Percentiles rank a stretch among this genome's conserved stretches.
Conservation (phyloP, 2,329 filamentous ascomycete species). For the Penicillium sp. region DNA sequence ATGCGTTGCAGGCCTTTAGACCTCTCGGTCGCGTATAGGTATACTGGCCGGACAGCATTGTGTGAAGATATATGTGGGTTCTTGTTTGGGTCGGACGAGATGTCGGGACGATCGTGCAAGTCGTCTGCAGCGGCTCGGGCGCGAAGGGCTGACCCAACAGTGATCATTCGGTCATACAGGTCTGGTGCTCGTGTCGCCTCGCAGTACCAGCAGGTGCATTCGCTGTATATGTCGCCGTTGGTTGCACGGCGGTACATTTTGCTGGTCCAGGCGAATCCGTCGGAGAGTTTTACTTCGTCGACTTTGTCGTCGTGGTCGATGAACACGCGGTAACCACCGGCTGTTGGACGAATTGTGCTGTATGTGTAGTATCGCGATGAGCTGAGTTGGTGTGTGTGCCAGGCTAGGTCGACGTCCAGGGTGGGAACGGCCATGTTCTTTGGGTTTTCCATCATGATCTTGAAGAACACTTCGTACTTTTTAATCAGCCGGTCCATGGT, state of each 20-base stretch:
- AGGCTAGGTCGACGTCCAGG: constrained; percentile 35
- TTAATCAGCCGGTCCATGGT: constrained; percentile 63
- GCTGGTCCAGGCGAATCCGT: constrained; percentile 69
- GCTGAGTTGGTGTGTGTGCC: constrained; percentile 36
- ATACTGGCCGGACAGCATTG: constrained; percentile 56
- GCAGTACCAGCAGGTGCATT: constrained; percentile 56
- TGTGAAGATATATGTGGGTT: constrained; percentile 72
- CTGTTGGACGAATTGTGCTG: constrained; percentile 46
- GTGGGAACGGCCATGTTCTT: constrained; percentile 33
- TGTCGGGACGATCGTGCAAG: constrained; percentile 38
- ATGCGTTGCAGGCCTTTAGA: constrained; percentile 27
- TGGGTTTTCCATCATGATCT: constrained; percentile 39
- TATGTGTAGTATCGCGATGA: constrained; percentile 39
- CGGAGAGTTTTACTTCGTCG: constrained; percentile 62
- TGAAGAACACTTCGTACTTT: constrained; percentile 48
- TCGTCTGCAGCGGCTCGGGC: constrained; percentile 52
- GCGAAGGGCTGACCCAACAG: constrained; percentile 49
- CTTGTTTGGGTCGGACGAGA: constrained; percentile 53
- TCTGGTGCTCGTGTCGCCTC: constrained; percentile 64
- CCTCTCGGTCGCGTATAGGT: constrained; percentile 14
- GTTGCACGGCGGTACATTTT: constrained; percentile 66
- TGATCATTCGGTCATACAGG: constrained; percentile 44
- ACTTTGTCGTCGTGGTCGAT: constrained; percentile 85
- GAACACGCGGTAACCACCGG: constrained; percentile 47
- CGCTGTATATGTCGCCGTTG: constrained; percentile 56